These are phyloP conservation scores for Lanmaoa pseudosensibilis DNA, from an alignment of 768 basidiomycete species.

Conservation along the genomic window DNA sequence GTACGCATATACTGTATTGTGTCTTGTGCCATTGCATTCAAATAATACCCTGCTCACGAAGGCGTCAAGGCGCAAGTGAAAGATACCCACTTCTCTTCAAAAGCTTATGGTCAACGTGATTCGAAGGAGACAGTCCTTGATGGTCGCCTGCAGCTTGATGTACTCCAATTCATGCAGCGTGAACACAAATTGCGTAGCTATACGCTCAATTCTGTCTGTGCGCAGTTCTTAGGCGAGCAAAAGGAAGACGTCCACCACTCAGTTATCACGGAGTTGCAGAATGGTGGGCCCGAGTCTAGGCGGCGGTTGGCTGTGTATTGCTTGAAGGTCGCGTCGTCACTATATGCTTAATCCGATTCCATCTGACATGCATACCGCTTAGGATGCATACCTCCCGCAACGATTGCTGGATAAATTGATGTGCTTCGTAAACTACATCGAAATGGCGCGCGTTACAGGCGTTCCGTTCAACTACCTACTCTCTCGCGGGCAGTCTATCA, in stretches of 20 bases:
- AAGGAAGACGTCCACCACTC: conserved; percentile 99
- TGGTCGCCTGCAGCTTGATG: conserved; percentile 91
- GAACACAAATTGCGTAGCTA: conserved; percentile 98
- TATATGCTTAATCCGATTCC: not conserved
- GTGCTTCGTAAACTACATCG: conserved; percentile 98
- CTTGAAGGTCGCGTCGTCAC: conserved; percentile 64
- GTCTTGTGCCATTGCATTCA: not conserved
- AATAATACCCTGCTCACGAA: conserved; percentile 33
- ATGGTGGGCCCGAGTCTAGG: conserved; percentile 91
- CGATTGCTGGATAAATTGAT: conserved; percentile 95
- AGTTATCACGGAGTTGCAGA: conserved; percentile 96
- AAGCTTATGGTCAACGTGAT: conserved; percentile 95
- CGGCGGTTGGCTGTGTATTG: conserved; percentile 96
- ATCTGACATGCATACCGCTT: conserved; percentile 2
- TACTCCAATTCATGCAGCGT: conserved; percentile 97
- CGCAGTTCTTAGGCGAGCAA: conserved; percentile 96
- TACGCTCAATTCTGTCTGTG: conserved; percentile 96
- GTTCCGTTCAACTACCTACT: conserved; percentile 97
- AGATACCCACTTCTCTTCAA: conserved; percentile 96
- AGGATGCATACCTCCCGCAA: conserved; percentile 99
- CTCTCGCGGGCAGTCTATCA: conserved; percentile 95
- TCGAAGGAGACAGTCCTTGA: conserved; percentile 91
- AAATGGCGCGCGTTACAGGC: conserved; percentile 99
- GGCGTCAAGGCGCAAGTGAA: conserved; percentile 78
- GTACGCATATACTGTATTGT: conserved; percentile 39